Evolutionary conservation across 2,329 filamentous ascomycete species (phyloP).

Genomic region (Anisogramma anomala): DNA sequence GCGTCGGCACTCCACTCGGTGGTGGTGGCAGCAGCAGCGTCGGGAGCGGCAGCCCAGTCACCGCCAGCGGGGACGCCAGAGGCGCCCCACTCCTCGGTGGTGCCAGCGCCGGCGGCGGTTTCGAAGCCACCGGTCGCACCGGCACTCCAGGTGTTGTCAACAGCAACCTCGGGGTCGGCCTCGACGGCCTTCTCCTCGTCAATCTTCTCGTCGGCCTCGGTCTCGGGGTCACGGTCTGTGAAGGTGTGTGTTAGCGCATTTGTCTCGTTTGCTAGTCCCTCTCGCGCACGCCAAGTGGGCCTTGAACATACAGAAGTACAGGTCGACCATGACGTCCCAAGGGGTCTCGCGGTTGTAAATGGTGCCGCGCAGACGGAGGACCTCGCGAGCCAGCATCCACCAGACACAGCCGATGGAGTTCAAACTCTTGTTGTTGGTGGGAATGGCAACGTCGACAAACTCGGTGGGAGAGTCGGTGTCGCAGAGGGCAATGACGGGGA

Average conservation of each 20-base stretch:
- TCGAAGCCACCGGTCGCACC: constrained; percentile 55
- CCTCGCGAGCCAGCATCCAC: constrained; percentile 99
- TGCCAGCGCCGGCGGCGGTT: constrained; percentile 39
- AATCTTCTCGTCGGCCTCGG: constrained; percentile 96
- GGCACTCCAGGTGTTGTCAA: constrained; percentile 76
- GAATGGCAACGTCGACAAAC: constrained; percentile 99
- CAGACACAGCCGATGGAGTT: constrained; percentile 97
- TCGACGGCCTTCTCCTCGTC: constrained; percentile 85
- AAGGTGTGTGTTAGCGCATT: constrained; percentile 15
- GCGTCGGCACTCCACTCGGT: constrained; percentile 42
- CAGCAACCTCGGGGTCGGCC: constrained; percentile 66
- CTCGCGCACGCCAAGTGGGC: not conserved
- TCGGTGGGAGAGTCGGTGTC: constrained; percentile 99
- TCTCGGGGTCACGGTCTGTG: constrained; percentile 90
- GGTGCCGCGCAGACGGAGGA: constrained; percentile 95
- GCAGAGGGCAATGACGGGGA: constrained; percentile 97
- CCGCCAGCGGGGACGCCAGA: constrained; percentile 34
- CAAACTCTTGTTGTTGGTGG: constrained; percentile 99
- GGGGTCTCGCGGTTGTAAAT: constrained; percentile 91
- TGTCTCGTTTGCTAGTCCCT: not conserved
- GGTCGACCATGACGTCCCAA: constrained; percentile 99
- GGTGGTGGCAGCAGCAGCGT: constrained; percentile 34
- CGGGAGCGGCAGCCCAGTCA: constrained; percentile 47
- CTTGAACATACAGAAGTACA: constrained; percentile 78
- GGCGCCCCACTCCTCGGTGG: constrained; percentile 45